Evolutionary conservation across 306 rosid species (phyloP).

Genomic region (Prunus armeniaca): DNA sequence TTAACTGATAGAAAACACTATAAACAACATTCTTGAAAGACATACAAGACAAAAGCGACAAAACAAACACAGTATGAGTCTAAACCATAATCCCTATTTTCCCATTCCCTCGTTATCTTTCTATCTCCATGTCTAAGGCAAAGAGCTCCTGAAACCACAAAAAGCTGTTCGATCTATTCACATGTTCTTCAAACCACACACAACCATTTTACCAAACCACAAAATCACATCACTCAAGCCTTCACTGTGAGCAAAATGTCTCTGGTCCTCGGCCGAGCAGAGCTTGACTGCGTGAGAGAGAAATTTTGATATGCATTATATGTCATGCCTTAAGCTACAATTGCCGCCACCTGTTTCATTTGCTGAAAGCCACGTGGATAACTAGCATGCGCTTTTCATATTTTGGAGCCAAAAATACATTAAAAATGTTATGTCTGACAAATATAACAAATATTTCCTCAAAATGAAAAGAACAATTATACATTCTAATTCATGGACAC

Average conservation of each 20-base stretch:
- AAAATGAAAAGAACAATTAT: too few species aligned
- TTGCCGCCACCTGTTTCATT: neutral
- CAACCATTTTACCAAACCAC: neutral
- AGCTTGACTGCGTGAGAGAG: neutral
- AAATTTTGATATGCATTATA: neutral
- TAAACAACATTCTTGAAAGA: neutral
- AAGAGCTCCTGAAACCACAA: neutral
- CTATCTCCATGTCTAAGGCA: neutral
- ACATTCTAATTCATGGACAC: too few species aligned
- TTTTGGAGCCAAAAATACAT: neutral
- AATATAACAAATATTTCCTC: too few species aligned
- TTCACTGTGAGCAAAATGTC: neutral
- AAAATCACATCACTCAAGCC: neutral
- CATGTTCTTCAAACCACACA: neutral
- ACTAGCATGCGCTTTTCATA: neutral
- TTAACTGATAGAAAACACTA: neutral
- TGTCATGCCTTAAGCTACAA: neutral
- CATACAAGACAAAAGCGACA: neutral
- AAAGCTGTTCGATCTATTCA: neutral
- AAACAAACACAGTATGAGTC: neutral
- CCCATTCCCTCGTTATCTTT: neutral
- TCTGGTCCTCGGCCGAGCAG: neutral
- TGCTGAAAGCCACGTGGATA: neutral
- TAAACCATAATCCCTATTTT: neutral
- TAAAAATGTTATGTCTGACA: too few species aligned